Evolutionary conservation across 176 grass and related monocot genomes (phyloP).

Genomic region (Tillandsia fasciculata): DNA sequence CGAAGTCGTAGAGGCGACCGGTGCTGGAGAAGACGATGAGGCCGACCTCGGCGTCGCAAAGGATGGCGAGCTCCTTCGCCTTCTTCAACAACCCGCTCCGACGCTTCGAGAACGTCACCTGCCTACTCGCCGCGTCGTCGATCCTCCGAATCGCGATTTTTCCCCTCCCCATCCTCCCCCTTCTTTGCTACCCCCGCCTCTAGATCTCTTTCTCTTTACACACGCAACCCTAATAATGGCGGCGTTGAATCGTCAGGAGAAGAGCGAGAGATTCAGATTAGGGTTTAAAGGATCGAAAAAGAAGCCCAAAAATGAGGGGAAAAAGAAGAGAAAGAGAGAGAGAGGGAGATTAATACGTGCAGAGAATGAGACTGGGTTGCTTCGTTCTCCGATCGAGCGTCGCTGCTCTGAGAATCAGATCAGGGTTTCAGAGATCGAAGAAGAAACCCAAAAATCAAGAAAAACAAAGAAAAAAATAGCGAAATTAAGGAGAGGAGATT

Average conservation of each 20-base stretch:
- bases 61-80: slow-evolving; percentile 48
- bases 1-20: slow-evolving; percentile 56
- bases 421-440: no score
- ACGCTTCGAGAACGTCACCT: slow-evolving; percentile 75
- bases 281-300: not conserved
- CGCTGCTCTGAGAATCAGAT: no score
- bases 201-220: not conserved
- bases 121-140: slow-evolving; percentile 61
- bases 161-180: slow-evolving; percentile 46
- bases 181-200: not conserved
- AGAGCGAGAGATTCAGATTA: not conserved
- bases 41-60: slow-evolving; percentile 63
- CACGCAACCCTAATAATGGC: not conserved
- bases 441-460: no score
- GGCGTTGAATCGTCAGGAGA: not conserved
- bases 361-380: no score
- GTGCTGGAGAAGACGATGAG: slow-evolving; percentile 66
- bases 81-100: slow-evolving; percentile 63
- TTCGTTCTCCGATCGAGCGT: no score
- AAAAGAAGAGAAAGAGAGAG: no score
- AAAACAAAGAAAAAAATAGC: no score
- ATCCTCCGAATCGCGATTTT: slow-evolving; percentile 64
- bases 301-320: no score
- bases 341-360: no score
- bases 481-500: not conserved